phyloP scores from a whole-genome alignment of 345 rosid genomes.

The Linum tenue region DNA sequence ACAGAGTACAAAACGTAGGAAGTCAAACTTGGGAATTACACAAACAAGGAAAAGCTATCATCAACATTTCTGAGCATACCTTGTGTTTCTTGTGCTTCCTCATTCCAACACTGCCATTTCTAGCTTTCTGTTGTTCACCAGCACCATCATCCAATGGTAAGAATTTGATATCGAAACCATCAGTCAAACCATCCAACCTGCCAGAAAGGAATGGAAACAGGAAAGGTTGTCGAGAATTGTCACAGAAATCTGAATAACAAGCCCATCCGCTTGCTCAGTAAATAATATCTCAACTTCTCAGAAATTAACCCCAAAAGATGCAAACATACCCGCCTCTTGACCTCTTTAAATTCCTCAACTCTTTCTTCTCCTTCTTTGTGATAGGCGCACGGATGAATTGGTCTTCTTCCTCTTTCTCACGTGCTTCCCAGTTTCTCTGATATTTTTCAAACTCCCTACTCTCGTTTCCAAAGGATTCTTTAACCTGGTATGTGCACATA shows the following conservation, averaged over 20 bases:
- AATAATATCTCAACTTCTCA: too few relatives aligned
- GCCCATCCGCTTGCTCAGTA: too few relatives aligned
- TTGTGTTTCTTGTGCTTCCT: slow-evolving; percentile 54
- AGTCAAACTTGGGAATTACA: too few relatives aligned
- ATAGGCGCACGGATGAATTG: slow-evolving; percentile 65
- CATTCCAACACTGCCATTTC: slow-evolving; percentile 19
- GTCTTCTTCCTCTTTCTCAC: slow-evolving; percentile 66
- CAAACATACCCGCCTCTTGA: slow-evolving; percentile 69
- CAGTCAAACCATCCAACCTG: slow-evolving; percentile 71
- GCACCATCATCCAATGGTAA: slow-evolving; percentile 41
- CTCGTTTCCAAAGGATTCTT: slow-evolving; percentile 55
- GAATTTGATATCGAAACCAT: slow-evolving; percentile 61
- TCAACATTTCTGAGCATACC: slow-evolving; percentile 24
- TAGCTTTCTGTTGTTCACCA: slow-evolving; percentile 18
- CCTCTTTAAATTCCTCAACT: slow-evolving; percentile 59
- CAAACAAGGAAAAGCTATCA: too few relatives aligned
- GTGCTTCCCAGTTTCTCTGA: slow-evolving; percentile 50
- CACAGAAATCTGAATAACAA: too few relatives aligned
- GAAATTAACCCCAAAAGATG: too few relatives aligned
- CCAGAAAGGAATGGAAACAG: slow-evolving; percentile 13
- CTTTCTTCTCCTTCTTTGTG: slow-evolving; percentile 60
- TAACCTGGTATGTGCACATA: slow-evolving; percentile 24
- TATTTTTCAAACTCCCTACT: slow-evolving; percentile 56
- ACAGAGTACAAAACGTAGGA: too few relatives aligned
- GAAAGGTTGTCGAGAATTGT: too few relatives aligned